Conservation (phyloP, 257 asterid genomes). For the Plectranthus barbatus region DNA sequence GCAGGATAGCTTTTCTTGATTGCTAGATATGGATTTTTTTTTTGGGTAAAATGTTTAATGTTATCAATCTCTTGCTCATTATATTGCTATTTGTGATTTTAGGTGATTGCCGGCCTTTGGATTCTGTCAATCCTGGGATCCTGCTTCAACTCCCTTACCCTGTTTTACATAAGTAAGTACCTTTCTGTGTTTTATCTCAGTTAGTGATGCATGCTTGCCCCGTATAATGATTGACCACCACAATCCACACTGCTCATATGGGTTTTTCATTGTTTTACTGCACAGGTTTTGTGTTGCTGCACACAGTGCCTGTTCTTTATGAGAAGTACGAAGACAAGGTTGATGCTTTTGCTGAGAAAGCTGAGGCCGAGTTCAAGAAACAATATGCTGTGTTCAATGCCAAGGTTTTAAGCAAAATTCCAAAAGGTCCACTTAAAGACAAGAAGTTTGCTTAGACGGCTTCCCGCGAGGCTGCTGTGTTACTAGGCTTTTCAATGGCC, state of each 20-base stretch:
- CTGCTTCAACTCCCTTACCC: conserved; percentile 63
- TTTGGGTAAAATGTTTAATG: neutral
- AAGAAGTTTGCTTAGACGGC: conserved; percentile 46
- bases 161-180: conserved; percentile 64
- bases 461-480: conserved; percentile 1
- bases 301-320: conserved; percentile 67
- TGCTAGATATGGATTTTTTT: too few species aligned
- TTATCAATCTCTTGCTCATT: too few species aligned
- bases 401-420: conserved; percentile 74
- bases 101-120: conserved; percentile 82
- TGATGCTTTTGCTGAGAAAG: conserved; percentile 85
- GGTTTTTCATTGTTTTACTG: neutral
- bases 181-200: neutral
- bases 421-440: conserved; percentile 47
- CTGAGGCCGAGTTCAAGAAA: conserved; percentile 70
- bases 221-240: neutral
- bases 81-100: neutral
- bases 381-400: conserved; percentile 64
- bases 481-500: conserved; percentile 15
- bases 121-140: conserved; percentile 58
- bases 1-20: neutral
- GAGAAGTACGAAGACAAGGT: conserved; percentile 78
- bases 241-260: neutral
- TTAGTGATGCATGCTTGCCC: neutral
- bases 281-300: conserved; percentile 61